These are phyloP conservation scores for Aotearoamyces nothofagi DNA, from an alignment of 2,329 filamentous ascomycete genomes.

Conservation along the genomic window DNA sequence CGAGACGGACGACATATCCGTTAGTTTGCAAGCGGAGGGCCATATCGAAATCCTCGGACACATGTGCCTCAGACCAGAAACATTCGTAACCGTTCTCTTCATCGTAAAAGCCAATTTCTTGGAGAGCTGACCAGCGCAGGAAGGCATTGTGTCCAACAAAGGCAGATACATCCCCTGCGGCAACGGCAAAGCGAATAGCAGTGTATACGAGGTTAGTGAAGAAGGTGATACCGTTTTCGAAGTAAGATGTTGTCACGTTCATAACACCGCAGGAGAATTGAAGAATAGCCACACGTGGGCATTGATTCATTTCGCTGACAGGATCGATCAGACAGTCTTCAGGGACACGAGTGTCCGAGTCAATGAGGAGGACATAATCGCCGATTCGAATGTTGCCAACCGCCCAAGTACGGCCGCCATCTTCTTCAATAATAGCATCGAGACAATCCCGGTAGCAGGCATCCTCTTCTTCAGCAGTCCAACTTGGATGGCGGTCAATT, in stretches of 20 bases:
- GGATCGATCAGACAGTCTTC: slow-evolving; percentile 52
- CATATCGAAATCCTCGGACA: slow-evolving; percentile 68
- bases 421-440: slow-evolving; percentile 31
- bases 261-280: slow-evolving; percentile 63
- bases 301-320: slow-evolving; percentile 59
- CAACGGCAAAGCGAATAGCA: slow-evolving; percentile 54
- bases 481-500: slow-evolving; percentile 4
- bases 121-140: slow-evolving; percentile 50
- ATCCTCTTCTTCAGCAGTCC: slow-evolving; percentile 24
- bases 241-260: slow-evolving; percentile 58
- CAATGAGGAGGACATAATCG: slow-evolving; percentile 51
- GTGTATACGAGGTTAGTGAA: slow-evolving; percentile 68
- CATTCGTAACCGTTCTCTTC: slow-evolving; percentile 34
- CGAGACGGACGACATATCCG: slow-evolving; percentile 55
- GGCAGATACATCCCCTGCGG: slow-evolving; percentile 50
- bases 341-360: slow-evolving; percentile 56
- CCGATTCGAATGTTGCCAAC: slow-evolving; percentile 45
- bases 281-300: slow-evolving; percentile 55
- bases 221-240: slow-evolving; percentile 61
- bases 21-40: slow-evolving; percentile 53
- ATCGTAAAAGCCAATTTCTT: slow-evolving; percentile 35
- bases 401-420: slow-evolving; percentile 37
- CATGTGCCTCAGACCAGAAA: slow-evolving; percentile 62
- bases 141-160: slow-evolving; percentile 70
- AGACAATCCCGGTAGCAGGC: slow-evolving; percentile 30